A percentile compares a stretch with the other conserved stretches of the same genome.
These are phyloP conservation scores for Thraustochytrium striatum DNA, from an alignment of 352 stramenopile species.

Conservation along the genomic window DNA sequence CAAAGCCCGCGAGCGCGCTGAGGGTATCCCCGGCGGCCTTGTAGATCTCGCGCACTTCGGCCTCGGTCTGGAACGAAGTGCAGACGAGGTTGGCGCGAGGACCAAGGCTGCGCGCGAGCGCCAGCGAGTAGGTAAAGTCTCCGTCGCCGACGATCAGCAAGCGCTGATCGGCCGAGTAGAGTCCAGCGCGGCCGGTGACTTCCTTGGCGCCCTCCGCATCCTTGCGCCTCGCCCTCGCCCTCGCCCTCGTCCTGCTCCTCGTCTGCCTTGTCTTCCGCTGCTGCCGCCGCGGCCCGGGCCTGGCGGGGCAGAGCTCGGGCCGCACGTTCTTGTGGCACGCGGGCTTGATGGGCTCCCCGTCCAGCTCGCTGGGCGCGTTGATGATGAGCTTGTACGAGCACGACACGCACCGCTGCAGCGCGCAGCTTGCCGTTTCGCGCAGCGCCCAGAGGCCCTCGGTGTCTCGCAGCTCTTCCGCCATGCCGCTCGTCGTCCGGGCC, in stretches of 20 bases:
- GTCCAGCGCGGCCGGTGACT: slow-evolving; percentile 16
- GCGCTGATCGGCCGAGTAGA: slow-evolving; percentile 53
- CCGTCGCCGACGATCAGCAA: slow-evolving; percentile 89
- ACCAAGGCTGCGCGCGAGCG: slow-evolving; percentile 67
- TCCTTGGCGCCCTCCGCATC: slow-evolving; percentile 32
- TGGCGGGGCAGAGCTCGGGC: slow-evolving; percentile 40
- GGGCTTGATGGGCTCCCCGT: slow-evolving; percentile 62
- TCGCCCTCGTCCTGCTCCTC: slow-evolving; percentile 56
- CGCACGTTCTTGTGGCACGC: slow-evolving; percentile 71
- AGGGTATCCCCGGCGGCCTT: slow-evolving; percentile 75
- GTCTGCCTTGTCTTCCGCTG: neutral
- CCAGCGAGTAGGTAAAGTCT: slow-evolving; percentile 91
- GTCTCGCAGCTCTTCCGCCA: slow-evolving; percentile 12
- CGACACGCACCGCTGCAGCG: slow-evolving; percentile 66
- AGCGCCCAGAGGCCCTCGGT: slow-evolving; percentile 56
- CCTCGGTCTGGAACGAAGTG: slow-evolving; percentile 82
- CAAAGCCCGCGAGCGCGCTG: slow-evolving; percentile 64
- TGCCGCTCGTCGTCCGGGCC: neutral
- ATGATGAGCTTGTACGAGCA: slow-evolving; percentile 80
- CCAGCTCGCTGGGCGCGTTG: slow-evolving; percentile 50
- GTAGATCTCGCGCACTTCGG: slow-evolving; percentile 81
- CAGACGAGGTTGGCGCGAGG: slow-evolving; percentile 64
- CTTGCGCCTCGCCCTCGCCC: neutral
- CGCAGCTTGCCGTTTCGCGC: slow-evolving; percentile 66
- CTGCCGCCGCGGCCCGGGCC: too few relatives aligned